These are phyloP conservation scores for Crithidia thermophila DNA, from an alignment of 208 protist genomes.

Conservation along the genomic window DNA sequence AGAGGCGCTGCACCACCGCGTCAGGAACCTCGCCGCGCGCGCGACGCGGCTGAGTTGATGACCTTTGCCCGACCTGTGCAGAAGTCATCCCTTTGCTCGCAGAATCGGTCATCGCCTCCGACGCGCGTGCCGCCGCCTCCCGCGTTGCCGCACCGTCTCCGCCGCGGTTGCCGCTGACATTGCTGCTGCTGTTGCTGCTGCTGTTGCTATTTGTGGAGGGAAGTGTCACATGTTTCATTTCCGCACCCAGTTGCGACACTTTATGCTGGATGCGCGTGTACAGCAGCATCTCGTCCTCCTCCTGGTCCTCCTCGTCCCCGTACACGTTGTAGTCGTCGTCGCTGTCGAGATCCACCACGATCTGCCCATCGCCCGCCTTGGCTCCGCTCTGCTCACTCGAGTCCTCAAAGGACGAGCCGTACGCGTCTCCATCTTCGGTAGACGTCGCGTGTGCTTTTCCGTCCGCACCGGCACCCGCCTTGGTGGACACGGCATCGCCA, in stretches of 20 bases:
- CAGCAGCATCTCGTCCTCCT: constrained; percentile 56
- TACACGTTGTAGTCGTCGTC: not conserved
- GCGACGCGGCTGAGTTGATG: constrained; percentile 5
- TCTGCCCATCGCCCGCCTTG: not conserved
- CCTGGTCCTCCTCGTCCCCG: constrained; percentile 21
- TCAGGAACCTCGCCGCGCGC: constrained; percentile 59
- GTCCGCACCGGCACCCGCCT: not conserved
- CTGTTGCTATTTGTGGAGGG: constrained; percentile 1
- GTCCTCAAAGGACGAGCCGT: not conserved
- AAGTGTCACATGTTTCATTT: constrained; percentile 40
- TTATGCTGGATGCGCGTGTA: constrained; percentile 54
- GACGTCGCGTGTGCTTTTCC: not conserved
- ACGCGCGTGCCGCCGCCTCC: too few relatives aligned
- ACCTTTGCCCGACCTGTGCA: not conserved
- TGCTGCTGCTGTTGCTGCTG: not conserved
- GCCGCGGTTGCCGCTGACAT: too few relatives aligned
- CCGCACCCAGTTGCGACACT: constrained; percentile 50
- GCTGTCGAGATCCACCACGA: constrained; percentile 16
- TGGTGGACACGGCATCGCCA: not conserved
- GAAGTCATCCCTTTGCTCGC: too few relatives aligned
- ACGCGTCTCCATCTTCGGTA: not conserved
- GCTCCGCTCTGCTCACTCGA: not conserved
- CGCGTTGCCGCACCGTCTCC: too few relatives aligned
- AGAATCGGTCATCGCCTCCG: too few relatives aligned
- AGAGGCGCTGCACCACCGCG: constrained; percentile 70